phyloP scores from a whole-genome alignment of 306 rosid genomes.

The Sphenostylis stenocarpa region DNA sequence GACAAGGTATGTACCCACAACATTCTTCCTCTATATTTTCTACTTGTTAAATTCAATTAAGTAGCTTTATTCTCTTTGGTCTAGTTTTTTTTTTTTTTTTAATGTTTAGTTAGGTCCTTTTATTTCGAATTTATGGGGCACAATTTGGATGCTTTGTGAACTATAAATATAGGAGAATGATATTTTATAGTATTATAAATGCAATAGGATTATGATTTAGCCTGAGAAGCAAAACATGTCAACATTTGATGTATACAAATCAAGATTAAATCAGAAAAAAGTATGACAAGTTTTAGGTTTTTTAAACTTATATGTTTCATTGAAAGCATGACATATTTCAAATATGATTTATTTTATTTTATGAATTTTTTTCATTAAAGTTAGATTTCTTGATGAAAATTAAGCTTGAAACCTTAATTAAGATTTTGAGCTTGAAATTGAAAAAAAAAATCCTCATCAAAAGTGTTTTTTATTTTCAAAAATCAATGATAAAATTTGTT shows the following conservation, averaged over 20 bases:
- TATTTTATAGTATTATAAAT: neutral
- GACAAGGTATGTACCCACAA: slow-evolving; percentile 34
- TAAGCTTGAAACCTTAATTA: no score
- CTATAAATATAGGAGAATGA: neutral
- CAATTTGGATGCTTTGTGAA: no score
- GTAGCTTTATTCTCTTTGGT: neutral
- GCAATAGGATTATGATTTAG: neutral
- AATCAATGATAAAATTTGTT: no score
- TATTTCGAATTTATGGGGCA: neutral
- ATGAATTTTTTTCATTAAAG: no score
- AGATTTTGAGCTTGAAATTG: no score
- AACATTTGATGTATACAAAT: neutral
- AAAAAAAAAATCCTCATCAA: no score
- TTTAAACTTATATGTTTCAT: neutral
- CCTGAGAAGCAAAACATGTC: neutral
- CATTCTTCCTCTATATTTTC: neutral
- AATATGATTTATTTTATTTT: no score
- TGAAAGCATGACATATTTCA: neutral
- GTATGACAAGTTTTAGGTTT: neutral
- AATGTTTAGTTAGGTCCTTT: neutral
- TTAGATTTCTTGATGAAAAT: no score
- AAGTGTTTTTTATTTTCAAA: no score
- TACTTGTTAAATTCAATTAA: neutral
- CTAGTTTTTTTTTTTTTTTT: neutral
- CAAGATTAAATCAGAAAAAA: neutral